A percentile compares a stretch with the other conserved stretches of the same genome.
Conservation (phyloP, 1,139 yeast species). For the Debaryomycetaceae sp. region DNA sequence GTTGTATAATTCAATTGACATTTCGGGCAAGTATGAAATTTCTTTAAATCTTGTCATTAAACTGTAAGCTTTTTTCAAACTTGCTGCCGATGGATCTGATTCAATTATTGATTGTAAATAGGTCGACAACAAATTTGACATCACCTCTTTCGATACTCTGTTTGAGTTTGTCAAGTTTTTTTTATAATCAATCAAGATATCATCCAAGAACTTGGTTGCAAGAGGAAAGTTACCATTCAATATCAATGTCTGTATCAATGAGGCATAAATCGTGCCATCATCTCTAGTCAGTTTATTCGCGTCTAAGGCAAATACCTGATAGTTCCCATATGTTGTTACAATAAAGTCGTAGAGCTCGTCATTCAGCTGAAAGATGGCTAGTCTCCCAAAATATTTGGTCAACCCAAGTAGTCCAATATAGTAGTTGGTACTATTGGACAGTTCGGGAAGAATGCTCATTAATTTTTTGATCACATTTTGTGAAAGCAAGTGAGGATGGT, state of each 20-base stretch:
- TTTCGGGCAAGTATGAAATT: slow-evolving; percentile 38
- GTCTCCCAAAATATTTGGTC: slow-evolving; percentile 18
- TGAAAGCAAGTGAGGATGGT: slow-evolving; percentile 27
- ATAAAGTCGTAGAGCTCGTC: slow-evolving; percentile 26
- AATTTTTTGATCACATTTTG: slow-evolving; percentile 19
- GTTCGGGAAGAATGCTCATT: slow-evolving; percentile 4
- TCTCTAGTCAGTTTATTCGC: background rate
- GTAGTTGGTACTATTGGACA: slow-evolving; percentile 7
- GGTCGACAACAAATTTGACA: slow-evolving; percentile 30
- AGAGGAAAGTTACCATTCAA: slow-evolving; percentile 44
- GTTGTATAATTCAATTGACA: slow-evolving; percentile 29
- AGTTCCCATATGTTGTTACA: slow-evolving; percentile 23
- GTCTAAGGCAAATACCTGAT: slow-evolving; percentile 9
- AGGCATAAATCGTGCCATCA: slow-evolving; percentile 36
- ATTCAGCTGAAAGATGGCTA: slow-evolving; percentile 13
- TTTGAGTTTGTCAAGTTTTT: slow-evolving; percentile 11
- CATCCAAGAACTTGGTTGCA: slow-evolving; percentile 57
- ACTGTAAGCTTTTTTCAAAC: slow-evolving; percentile 21
- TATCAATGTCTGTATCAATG: slow-evolving; percentile 50
- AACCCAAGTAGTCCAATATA: slow-evolving; percentile 20
- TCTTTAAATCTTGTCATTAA: slow-evolving; percentile 29
- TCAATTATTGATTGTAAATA: slow-evolving; percentile 27
- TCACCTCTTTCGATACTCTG: slow-evolving; percentile 19
- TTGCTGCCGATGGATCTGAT: slow-evolving; percentile 11
- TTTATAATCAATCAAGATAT: slow-evolving; percentile 32